Conservation (phyloP, 768 basidiomycete species). For the Leccinum boreale region DNA sequence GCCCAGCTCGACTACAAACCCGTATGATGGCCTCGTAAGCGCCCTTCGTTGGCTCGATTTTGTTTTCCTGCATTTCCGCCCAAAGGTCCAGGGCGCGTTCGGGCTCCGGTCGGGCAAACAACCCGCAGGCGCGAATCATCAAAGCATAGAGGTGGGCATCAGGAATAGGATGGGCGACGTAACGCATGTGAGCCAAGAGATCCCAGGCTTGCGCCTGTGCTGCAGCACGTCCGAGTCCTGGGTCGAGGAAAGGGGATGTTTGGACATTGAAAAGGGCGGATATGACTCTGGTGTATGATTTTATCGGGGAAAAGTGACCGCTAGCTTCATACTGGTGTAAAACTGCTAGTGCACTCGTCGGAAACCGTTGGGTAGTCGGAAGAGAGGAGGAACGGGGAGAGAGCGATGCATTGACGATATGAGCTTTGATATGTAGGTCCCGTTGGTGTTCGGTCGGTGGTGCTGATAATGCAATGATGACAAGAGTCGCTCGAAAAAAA, state of each 20-base stretch:
- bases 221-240: constrained; percentile 34
- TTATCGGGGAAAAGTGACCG: constrained; percentile 62
- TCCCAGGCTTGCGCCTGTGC: constrained; percentile 87
- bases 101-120: constrained; percentile 62
- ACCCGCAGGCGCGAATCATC: constrained; percentile 88
- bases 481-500: background rate
- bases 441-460: constrained; percentile 54
- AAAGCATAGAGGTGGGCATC: constrained; percentile 67
- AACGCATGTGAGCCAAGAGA: constrained; percentile 93
- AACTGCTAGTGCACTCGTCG: constrained; percentile 58
- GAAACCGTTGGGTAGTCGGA: constrained; percentile 40
- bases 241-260: constrained; percentile 23
- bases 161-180: constrained; percentile 85
- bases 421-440: constrained; percentile 69
- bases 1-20: constrained; percentile 71
- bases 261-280: constrained; percentile 49
- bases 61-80: constrained; percentile 85
- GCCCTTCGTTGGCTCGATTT: constrained; percentile 57
- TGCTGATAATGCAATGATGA: constrained; percentile 18
- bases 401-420: constrained; percentile 36
- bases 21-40: constrained; percentile 83
- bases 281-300: constrained; percentile 71
- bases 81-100: constrained; percentile 92
- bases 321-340: constrained; percentile 72
- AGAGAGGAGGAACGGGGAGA: constrained; percentile 19